Evolutionary conservation across 768 basidiomycete genomes (phyloP).

Genomic region (Tricholoma furcatifolium): DNA sequence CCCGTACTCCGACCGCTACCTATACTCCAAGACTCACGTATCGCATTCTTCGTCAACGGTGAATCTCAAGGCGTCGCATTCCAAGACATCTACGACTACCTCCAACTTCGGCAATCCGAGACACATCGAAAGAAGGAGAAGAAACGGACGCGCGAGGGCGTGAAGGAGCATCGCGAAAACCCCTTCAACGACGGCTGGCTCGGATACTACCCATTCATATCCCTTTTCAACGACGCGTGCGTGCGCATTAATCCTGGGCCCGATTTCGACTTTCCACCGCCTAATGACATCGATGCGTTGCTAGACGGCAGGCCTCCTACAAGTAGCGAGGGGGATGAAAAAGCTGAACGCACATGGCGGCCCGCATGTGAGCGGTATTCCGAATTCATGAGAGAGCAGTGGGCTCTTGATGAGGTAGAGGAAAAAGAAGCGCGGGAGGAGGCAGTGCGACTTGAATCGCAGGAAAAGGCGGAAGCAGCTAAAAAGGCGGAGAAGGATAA

Average conservation of each 20-base stretch:
- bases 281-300: conserved; percentile 69
- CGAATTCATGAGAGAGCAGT: conserved; percentile 85
- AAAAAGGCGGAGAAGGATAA: conserved; percentile 47
- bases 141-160: conserved; percentile 61
- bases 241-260: conserved; percentile 90
- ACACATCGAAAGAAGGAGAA: conserved; percentile 64
- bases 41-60: conserved; percentile 94
- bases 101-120: conserved; percentile 70
- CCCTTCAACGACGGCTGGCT: conserved; percentile 91
- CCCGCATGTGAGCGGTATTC: conserved; percentile 82
- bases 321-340: conserved; percentile 14
- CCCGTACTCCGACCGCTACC: conserved; percentile 64
- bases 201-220: conserved; percentile 95
- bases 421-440: conserved; percentile 65
- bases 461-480: conserved; percentile 44
- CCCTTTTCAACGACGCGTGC: conserved; percentile 86
- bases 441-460: conserved; percentile 34
- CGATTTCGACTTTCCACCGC: conserved; percentile 77
- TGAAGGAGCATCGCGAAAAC: conserved; percentile 78
- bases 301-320: conserved; percentile 34
- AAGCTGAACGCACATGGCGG: conserved; percentile 57
- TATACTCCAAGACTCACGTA: conserved; percentile 63
- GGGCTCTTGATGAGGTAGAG: conserved; percentile 71
- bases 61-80: conserved; percentile 82
- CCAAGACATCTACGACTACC: conserved; percentile 85